phyloP scores from a whole-genome alignment of 768 basidiomycete species.

The Naganishia randhawae region DNA sequence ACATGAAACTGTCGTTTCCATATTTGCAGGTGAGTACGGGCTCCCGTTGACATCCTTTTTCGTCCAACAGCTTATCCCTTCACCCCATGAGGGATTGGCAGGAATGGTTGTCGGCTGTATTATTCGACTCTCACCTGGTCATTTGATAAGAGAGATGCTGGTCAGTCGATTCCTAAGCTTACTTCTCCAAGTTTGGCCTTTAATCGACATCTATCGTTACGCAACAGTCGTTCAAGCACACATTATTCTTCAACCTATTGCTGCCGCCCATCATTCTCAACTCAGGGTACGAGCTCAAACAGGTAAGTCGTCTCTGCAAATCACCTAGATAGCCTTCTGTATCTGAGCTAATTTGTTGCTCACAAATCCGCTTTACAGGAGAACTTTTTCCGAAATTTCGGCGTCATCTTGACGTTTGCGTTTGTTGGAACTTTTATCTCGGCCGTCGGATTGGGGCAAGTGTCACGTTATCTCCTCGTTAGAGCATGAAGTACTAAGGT shows the following conservation, averaged over 20 bases:
- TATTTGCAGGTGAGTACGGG: conserved; percentile 63
- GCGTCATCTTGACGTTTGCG: conserved; percentile 78
- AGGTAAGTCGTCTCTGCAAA: conserved; percentile 57
- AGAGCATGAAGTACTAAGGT: background rate
- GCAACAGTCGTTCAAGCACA: conserved; percentile 85
- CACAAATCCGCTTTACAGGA: conserved; percentile 58
- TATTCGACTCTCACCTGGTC: conserved; percentile 82
- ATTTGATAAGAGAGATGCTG: conserved; percentile 94
- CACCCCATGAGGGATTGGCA: conserved; percentile 11
- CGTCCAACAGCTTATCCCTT: background rate
- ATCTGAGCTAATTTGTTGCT: background rate
- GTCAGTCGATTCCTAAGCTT: conserved; percentile 57
- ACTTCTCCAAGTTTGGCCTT: background rate
- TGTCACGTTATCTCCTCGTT: conserved; percentile 47
- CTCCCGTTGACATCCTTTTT: background rate
- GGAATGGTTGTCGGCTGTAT: conserved; percentile 91
- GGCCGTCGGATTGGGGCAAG: conserved; percentile 87
- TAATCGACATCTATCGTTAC: background rate
- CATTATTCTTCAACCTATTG: conserved; percentile 95
- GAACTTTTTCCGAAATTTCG: conserved; percentile 98
- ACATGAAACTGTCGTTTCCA: conserved; percentile 92
- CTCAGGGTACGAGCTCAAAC: conserved; percentile 95
- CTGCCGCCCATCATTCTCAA: conserved; percentile 97
- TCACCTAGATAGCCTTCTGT: background rate
- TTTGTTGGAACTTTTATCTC: conserved; percentile 95